These are phyloP conservation scores for Dipteronia sinensis DNA, from an alignment of 345 rosid genomes.

Conservation along the genomic window DNA sequence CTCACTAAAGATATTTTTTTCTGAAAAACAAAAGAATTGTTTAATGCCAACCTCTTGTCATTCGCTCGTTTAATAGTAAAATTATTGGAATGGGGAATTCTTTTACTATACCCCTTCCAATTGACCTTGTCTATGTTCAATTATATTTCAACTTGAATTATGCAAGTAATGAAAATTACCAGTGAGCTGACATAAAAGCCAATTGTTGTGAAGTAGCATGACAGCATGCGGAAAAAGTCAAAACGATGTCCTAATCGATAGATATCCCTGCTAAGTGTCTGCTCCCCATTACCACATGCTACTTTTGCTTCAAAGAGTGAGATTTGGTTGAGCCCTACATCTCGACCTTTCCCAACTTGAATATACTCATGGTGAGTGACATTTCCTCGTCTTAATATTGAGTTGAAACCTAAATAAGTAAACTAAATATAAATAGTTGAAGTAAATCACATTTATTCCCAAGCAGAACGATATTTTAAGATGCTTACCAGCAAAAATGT, in stretches of 20 bases:
- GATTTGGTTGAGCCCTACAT: slow-evolving; percentile 96
- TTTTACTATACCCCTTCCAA: background rate
- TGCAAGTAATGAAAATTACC: slow-evolving; percentile 51
- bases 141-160: slow-evolving; percentile 16
- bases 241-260: slow-evolving; percentile 95
- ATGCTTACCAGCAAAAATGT: slow-evolving; percentile 88
- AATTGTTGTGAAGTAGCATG: slow-evolving; percentile 81
- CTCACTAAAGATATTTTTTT: background rate
- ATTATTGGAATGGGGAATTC: background rate
- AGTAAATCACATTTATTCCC: background rate
- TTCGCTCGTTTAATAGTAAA: background rate
- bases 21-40: background rate
- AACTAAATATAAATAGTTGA: slow-evolving; percentile 17
- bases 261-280: slow-evolving; percentile 87
- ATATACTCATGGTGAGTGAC: slow-evolving; percentile 98
- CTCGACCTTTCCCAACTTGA: slow-evolving; percentile 99
- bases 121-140: background rate
- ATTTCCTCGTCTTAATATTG: slow-evolving; percentile 89
- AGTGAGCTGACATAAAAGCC: slow-evolving; percentile 89
- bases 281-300: slow-evolving; percentile 98
- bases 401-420: slow-evolving; percentile 74
- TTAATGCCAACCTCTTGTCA: background rate
- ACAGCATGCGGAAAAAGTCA: slow-evolving; percentile 97
- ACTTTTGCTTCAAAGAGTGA: slow-evolving; percentile 98
- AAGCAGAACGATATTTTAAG: slow-evolving; percentile 4